Evolutionary conservation across 805 yeast species (phyloP).

Genomic region (Ogataea trehalophila): DNA sequence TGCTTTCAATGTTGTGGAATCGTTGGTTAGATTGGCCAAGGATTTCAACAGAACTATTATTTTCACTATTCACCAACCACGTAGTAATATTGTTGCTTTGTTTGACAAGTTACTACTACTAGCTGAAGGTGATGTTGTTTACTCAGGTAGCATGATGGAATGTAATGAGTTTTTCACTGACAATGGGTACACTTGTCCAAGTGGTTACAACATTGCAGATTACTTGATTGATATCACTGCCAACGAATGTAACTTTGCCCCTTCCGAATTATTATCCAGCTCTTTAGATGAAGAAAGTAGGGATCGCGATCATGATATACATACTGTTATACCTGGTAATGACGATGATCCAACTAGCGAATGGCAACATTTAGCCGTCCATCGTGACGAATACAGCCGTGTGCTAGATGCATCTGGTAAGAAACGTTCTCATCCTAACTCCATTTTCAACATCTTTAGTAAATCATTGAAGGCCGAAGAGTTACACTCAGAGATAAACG

Average conservation of each 20-base stretch:
- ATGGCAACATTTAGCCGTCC: slow-evolving; percentile 84
- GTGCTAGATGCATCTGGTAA: slow-evolving; percentile 7
- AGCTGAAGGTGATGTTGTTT: slow-evolving; percentile 81
- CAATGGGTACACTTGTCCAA: slow-evolving; percentile 79
- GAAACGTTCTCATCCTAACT: slow-evolving; percentile 1
- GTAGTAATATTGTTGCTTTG: slow-evolving; percentile 89
- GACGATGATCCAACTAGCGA: slow-evolving; percentile 61
- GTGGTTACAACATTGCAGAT: slow-evolving; percentile 91
- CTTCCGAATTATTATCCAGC: neutral
- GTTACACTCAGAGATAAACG: slow-evolving; percentile 35
- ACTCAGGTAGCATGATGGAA: slow-evolving; percentile 77
- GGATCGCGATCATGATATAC: slow-evolving; percentile 26
- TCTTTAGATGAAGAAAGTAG: slow-evolving; percentile 13
- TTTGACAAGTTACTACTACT: slow-evolving; percentile 79
- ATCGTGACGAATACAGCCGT: slow-evolving; percentile 60
- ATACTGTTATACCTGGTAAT: slow-evolving; percentile 20
- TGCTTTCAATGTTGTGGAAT: slow-evolving; percentile 86
- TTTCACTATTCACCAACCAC: slow-evolving; percentile 94
- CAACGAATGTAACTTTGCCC: slow-evolving; percentile 19
- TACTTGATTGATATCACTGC: slow-evolving; percentile 88
- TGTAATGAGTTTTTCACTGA: slow-evolving; percentile 71
- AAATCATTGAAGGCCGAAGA: slow-evolving; percentile 37
- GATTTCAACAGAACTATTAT: slow-evolving; percentile 83
- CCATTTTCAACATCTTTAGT: slow-evolving; percentile 20
- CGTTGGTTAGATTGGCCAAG: slow-evolving; percentile 72